Base-by-base conservation (phyloP, 345 rosid genomes). In the Citrus sinensis region DNA sequence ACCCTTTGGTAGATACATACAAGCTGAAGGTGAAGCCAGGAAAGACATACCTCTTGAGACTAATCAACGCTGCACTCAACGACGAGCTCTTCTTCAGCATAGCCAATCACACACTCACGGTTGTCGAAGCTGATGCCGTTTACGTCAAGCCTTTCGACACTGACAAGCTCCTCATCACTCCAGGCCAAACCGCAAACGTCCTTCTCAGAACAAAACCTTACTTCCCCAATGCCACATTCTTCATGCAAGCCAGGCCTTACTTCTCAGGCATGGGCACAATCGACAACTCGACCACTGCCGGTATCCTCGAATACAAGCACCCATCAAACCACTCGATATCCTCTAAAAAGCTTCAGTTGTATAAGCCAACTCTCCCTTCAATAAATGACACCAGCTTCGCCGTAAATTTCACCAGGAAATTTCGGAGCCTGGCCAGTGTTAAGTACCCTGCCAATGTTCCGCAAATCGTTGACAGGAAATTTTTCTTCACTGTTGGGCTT, bases 11-110 rank as follows among this genome's bases (percentile, higher is more conserved):
- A 88, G 90, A 86, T 17, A 85, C 84, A 7, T 88, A 76, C 73
- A 88, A 81, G 82, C 75, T 86, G 61, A 88, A 82, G 80, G 89
- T 88, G 73, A 84, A 79, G 42, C 86, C 90, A 10, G 90, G 90
- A 40, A 87, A 87, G 76, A 85, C 86, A 7, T 87, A 87, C 66
- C 88, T 87, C 39, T 86, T 87, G 24, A 83, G 89, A 29, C 54
- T 88, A 58, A 78, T 87, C 86, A 87, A 87, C 71, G 89, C 90
- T 79, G 90, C 90, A 85, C 90, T 87, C 83, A 87, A 87, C 73
- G 88, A 87, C 29, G 88, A 87, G 82, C 88, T 87, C 79, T 87
- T 87, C 85, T 87, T 87, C 85, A 75, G 87, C 82, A 88, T 86
- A 1, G 88, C 90, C 17, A 84, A 84, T 67, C 90, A 88, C 78